A percentile compares a stretch with the other conserved stretches of the same genome.
phyloP scores from a whole-genome alignment of 2,329 filamentous ascomycete genomes.

The Diaporthe humulicola region DNA sequence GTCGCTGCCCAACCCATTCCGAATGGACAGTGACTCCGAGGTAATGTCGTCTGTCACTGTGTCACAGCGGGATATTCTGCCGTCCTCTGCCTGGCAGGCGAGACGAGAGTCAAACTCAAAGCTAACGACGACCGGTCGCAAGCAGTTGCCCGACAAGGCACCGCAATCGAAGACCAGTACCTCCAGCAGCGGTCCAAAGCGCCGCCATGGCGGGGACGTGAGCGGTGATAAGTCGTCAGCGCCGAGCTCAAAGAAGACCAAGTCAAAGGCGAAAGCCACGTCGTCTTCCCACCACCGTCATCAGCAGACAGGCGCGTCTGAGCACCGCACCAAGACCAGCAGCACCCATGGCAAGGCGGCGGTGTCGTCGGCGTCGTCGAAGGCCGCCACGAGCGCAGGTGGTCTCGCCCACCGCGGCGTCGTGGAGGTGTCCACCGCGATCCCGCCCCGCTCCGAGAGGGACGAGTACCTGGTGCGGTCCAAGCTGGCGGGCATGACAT shows the following conservation, averaged over 20 bases:
- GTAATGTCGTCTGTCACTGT: too few relatives aligned
- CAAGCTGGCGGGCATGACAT: constrained; percentile 70
- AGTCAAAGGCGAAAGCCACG: background rate
- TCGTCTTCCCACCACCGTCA: background rate
- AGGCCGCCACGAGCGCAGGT: background rate
- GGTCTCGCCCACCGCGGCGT: background rate
- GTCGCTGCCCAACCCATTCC: constrained; percentile 16
- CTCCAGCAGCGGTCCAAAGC: constrained; percentile 11
- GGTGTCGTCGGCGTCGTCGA: background rate
- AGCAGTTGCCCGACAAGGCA: constrained; percentile 35
- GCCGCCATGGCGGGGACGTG: background rate
- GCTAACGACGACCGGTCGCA: background rate
- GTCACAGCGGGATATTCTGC: background rate
- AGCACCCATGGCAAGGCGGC: background rate
- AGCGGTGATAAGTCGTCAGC: background rate
- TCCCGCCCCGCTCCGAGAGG: constrained; percentile 48
- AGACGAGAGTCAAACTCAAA: background rate
- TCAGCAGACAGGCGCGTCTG: too few relatives aligned
- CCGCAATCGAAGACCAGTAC: background rate
- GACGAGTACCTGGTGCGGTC: constrained; percentile 67
- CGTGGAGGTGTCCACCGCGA: background rate
- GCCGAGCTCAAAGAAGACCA: constrained; percentile 3
- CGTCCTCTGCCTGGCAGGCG: background rate
- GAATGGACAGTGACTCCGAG: constrained; percentile 5
- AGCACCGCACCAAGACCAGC: background rate